A percentile compares a stretch with the other conserved stretches of the same genome.
phyloP scores from a whole-genome alignment of 176 grass and related monocot species.

The Pontederia paniculata region DNA sequence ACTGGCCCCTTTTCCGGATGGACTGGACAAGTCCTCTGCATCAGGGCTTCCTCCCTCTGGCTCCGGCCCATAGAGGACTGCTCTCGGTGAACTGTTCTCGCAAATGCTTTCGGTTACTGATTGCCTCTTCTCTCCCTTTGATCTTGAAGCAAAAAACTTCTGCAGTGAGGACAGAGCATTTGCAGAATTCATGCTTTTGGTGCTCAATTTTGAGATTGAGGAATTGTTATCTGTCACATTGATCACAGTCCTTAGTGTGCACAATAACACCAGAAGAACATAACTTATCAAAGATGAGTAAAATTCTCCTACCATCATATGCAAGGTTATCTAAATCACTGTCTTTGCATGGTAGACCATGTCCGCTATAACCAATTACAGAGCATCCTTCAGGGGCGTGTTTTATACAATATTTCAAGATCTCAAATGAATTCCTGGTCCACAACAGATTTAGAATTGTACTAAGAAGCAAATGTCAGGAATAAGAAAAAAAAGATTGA shows the following conservation, averaged over 20 bases:
- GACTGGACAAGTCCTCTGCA: constrained; percentile 52
- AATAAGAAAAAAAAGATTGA: not conserved
- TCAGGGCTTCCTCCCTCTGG: constrained; percentile 34
- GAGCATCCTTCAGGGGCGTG: constrained; percentile 64
- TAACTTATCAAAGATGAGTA: not conserved
- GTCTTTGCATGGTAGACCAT: constrained; percentile 22
- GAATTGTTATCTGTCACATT: constrained; percentile 30
- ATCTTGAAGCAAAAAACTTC: constrained; percentile 59
- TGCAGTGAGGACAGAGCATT: constrained; percentile 35
- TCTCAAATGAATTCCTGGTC: constrained; percentile 55
- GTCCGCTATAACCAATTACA: constrained; percentile 48
- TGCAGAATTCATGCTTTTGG: not conserved
- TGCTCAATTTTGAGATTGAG: constrained; percentile 45
- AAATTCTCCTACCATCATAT: constrained; percentile 43
- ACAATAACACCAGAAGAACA: not conserved
- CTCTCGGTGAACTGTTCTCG: constrained; percentile 64
- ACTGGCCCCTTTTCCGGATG: constrained; percentile 37
- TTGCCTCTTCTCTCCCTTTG: constrained; percentile 28
- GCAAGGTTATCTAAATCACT: constrained; percentile 19
- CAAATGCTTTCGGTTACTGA: constrained; percentile 20
- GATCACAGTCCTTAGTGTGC: not conserved
- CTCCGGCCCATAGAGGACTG: constrained; percentile 50
- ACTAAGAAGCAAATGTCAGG: not conserved
- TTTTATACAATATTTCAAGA: constrained; percentile 59
- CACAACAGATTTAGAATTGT: not conserved